Evolutionary conservation across 495 filamentous ascomycete genomes (phyloP), one percentile per base, ranked within the genome.

Genomic region (Penicillium ucsense): DNA sequence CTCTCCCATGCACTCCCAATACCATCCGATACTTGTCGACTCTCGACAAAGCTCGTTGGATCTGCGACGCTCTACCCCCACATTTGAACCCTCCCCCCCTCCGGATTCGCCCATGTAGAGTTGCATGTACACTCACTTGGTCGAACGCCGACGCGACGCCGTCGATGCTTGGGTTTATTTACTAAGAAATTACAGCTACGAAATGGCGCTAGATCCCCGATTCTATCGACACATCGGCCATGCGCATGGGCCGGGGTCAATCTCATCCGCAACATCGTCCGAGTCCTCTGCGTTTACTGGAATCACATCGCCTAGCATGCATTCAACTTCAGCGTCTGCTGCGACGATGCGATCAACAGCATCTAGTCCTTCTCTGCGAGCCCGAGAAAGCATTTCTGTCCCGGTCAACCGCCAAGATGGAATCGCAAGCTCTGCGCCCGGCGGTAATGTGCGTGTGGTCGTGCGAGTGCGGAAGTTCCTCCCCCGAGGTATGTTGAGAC

Each of bases 361-460:
- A 4, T 79, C 78, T 27, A 79, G 66, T 54, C 79, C 73, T 31
- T 89, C 84, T 34, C 63, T 92, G 58, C 83, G 87, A 35, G 84
- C 85, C 8, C 71, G 84, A 55, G 83, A 89, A 61, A 77, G 79
- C 31, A 77, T 77, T 28, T 63, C 80, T 8, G 57, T 75, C n/a
- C 50, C 67, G 12, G 46, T 61, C 30, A 50, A 51, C 32, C 56
- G 54, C 9, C 53, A 56, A 33, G 61, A 67, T 59, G 60, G 57
- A 43, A 48, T 60, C 38, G 48, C 62, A 4, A 71, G 66, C 42
- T 66, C 66, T 8, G 53, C 66, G 11, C 62, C 68, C 2, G 88
- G 83, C 34, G 89, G 88, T 9, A 96, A 97, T 73, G 91, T 98
- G 44, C 81, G 85, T 62, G 92, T 98, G 12, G 92, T 96, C 9